Base-by-base conservation (phyloP, 1,284 basidiomycete genomes). In the Vanrija sp. region DNA sequence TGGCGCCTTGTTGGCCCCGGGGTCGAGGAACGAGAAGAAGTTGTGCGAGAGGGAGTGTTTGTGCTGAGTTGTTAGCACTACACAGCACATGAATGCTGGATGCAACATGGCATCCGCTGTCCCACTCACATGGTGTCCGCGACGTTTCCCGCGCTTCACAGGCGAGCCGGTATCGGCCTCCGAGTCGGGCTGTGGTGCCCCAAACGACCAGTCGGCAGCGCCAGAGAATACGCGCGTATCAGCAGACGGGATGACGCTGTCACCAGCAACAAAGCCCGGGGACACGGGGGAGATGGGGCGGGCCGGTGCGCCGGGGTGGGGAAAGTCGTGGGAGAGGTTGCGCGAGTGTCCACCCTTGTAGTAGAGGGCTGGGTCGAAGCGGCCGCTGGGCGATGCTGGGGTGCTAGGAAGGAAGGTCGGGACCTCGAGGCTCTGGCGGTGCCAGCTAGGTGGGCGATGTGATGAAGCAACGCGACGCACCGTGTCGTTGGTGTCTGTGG, bases 1-100 rank as follows among this genome's bases (percentile, higher is more conserved):
- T 18, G 52, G 1, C 73, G 71, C 47, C 74, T 72, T 21, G 74
- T 75, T 40, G 72, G 64, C 5, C 74, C 73, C 14, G 86, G 34
- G 86, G 62, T 89, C 86, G 57, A 90, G 83, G 67, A 90, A 91
- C 0, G 87, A 87, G 78, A 95, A 95, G 77, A 95, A 92, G 70
- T 90, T 92, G 75, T 95, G 92, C 1, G 91, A 95, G 23, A 94
- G 75, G 0, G 91, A 96, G 74, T 95, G 92, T 69, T 91, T 89
- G 69, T 96, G 93, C 75, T 78, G 56, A 29, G 45, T 44, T 16
- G 21, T 42, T 14, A 50, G 54, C 34, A 8, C 12, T 23, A 3
- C n/a, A 18, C 21, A 23, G 21, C 21, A 23, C 21, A 23, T 23
- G 21, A 5, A 23, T 23, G 21, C 18, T 19, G 4, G 40, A 8